Evolutionary conservation across 306 rosid species (phyloP).

Genomic region (Carpinus viminea): DNA sequence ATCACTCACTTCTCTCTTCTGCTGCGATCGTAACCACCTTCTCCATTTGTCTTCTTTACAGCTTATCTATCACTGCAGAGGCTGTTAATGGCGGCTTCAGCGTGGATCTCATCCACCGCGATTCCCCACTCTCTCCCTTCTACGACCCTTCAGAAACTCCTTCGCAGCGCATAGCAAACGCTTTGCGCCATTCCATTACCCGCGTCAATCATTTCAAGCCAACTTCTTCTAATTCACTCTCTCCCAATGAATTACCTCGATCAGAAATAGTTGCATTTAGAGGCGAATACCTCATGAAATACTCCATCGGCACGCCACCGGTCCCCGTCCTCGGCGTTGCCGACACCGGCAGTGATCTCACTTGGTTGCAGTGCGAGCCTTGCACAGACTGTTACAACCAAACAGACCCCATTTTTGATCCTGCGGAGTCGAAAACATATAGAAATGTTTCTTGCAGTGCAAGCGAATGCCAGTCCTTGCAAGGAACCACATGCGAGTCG

Average conservation of each 20-base stretch:
- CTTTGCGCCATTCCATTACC: conserved; percentile 13
- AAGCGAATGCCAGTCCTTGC: not conserved
- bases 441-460: conserved; percentile 15
- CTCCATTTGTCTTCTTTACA: not conserved
- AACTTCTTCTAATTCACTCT: not conserved
- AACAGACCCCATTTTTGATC: conserved; percentile 38
- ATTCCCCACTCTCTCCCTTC: conserved; percentile 9
- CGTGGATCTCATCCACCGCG: conserved; percentile 13
- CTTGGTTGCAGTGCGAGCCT: conserved; percentile 64
- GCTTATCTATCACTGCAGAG: not conserved
- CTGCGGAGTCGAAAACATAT: conserved; percentile 40
- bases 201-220: conserved; percentile 3
- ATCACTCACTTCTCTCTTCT: not conserved
- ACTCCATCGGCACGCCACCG: conserved; percentile 59
- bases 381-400: conserved; percentile 46
- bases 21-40: not conserved
- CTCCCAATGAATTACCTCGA: not conserved
- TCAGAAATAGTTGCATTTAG: not conserved
- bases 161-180: conserved; percentile 3
- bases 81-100: conserved; percentile 26
- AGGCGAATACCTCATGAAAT: conserved; percentile 46
- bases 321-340: conserved; percentile 31
- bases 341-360: conserved; percentile 61
- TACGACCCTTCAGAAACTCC: conserved; percentile 1
- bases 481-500: not conserved